Evolutionary conservation across 148 eudicot genomes (phyloP).

Genomic region (Hydrangea macrophylla): DNA sequence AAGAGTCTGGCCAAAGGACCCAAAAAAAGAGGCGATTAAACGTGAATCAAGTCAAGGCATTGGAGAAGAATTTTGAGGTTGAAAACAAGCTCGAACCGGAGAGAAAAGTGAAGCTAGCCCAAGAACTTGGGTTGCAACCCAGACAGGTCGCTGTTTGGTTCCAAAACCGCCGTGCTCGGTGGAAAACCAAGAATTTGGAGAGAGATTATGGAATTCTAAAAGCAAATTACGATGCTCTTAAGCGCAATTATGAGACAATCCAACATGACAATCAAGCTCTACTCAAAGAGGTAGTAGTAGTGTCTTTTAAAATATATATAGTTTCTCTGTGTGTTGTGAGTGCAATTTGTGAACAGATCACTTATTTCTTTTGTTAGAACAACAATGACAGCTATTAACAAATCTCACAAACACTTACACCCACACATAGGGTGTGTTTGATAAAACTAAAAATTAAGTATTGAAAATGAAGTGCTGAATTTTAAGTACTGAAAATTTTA

Average conservation of each 20-base stretch:
- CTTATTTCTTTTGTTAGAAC: too few species aligned
- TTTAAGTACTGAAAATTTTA: too few species aligned
- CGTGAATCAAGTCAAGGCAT: slow-evolving; percentile 78
- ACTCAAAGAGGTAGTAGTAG: slow-evolving; percentile 61
- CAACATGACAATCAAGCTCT: slow-evolving; percentile 68
- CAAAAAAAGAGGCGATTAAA: slow-evolving; percentile 77
- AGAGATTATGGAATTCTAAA: slow-evolving; percentile 78
- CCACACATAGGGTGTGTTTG: too few species aligned
- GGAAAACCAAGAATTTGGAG: slow-evolving; percentile 92
- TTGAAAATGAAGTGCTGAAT: too few species aligned
- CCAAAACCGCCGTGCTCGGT: slow-evolving; percentile 89
- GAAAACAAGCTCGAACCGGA: slow-evolving; percentile 97
- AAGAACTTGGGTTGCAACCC: slow-evolving; percentile 90
- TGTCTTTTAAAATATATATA: too few species aligned
- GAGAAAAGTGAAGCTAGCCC: slow-evolving; percentile 79
- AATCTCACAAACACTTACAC: too few species aligned
- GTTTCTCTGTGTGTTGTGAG: too few species aligned
- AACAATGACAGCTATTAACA: too few species aligned
- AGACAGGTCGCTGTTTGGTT: slow-evolving; percentile 99
- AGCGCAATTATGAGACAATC: slow-evolving; percentile 58
- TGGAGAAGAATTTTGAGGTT: slow-evolving; percentile 86
- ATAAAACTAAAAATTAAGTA: too few species aligned
- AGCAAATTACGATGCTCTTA: slow-evolving; percentile 61
- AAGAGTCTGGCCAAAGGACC: slow-evolving; percentile 47
- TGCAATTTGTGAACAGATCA: too few species aligned